phyloP scores from a whole-genome alignment of 2,329 filamentous ascomycete genomes.

The Dendrostoma leiphaemia region DNA sequence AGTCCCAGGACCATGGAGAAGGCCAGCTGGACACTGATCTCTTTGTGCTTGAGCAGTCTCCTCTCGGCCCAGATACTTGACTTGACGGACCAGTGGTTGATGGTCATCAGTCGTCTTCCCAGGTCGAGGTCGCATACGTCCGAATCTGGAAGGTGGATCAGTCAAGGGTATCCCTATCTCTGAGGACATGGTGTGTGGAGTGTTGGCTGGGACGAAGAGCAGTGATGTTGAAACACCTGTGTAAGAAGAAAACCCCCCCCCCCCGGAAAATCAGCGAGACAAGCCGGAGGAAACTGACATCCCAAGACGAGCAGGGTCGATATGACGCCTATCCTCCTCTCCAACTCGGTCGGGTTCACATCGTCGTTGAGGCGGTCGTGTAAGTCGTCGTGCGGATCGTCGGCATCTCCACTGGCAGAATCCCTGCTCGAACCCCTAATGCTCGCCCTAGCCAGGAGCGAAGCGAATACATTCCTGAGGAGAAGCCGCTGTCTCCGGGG shows the following conservation, averaged over 20 bases:
- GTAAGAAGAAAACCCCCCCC: no score
- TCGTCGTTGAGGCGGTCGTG: not conserved
- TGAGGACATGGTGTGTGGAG: not conserved
- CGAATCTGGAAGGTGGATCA: conserved; percentile 13
- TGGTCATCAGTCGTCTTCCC: conserved; percentile 13
- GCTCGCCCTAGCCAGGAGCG: conserved; percentile 14
- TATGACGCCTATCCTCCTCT: conserved; percentile 11
- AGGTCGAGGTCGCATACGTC: conserved; percentile 16
- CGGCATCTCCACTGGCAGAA: not conserved
- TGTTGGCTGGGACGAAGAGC: not conserved
- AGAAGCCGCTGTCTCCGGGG: conserved; percentile 14
- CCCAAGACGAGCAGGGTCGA: conserved; percentile 17
- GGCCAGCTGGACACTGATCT: conserved; percentile 16
- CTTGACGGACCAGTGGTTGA: conserved; percentile 17
- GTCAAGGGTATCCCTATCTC: not conserved
- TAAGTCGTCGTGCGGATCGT: conserved; percentile 1
- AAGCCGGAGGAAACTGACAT: conserved; percentile 11
- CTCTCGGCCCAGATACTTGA: conserved; percentile 15
- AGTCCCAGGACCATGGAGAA: conserved; percentile 16
- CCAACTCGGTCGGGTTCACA: conserved; percentile 8
- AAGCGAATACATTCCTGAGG: conserved; percentile 9
- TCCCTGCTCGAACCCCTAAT: conserved; percentile 14
- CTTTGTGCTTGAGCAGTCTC: conserved; percentile 11
- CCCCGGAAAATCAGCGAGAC: not conserved
- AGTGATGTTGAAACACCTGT: no score